Base-by-base conservation (phyloP, 2,329 filamentous ascomycete genomes). In the Botrytis tulipae region DNA sequence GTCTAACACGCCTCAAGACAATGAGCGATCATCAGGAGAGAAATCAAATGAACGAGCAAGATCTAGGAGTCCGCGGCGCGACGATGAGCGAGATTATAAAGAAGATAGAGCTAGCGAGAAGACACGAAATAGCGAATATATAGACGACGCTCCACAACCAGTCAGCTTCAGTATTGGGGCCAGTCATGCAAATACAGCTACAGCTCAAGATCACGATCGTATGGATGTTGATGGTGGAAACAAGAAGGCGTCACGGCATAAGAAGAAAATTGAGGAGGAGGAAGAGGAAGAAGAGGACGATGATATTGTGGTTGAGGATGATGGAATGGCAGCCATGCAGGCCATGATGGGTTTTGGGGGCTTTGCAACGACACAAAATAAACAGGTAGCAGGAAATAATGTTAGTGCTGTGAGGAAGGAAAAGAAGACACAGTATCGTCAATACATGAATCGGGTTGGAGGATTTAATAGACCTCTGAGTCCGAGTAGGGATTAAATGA, bases 351-450 rank as follows among this genome's bases (percentile, higher is more conserved):
- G 96, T 2, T 98, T 99, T 80, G 90, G 90, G 29, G 89, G 88
- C 0, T 99, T 98, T 83, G 91, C 90, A 73, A 91, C 90, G 37
- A 98, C 96, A 32, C 97, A 98, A 83, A 90, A 93, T 74, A 94
- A 92, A 72, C 97, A 98, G 81, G 91, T 99, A 1, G 87, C 89
- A 0, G 96, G 96, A 2, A 99, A 99, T 81, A 90, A 94, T 80
- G 89, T 91, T 60, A 95, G 93, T 72, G 93, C 86, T 0, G 90
- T 98, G 70, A 86, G 91, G 77, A 98, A 96, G 86, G 94, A 96
- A 84, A 98, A 97, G 89, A 95, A 94, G 89, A 93, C 91, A 22
- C 89, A 97, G 85, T 98, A 98, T 81, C 88, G 96, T 78, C 96
- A 99, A 87, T 99, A 99, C 83, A 99, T 99, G 90, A 96, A 96